Conservation (phyloP, 2,329 filamentous ascomycete genomes). For the Dendrostoma leiphaemia region DNA sequence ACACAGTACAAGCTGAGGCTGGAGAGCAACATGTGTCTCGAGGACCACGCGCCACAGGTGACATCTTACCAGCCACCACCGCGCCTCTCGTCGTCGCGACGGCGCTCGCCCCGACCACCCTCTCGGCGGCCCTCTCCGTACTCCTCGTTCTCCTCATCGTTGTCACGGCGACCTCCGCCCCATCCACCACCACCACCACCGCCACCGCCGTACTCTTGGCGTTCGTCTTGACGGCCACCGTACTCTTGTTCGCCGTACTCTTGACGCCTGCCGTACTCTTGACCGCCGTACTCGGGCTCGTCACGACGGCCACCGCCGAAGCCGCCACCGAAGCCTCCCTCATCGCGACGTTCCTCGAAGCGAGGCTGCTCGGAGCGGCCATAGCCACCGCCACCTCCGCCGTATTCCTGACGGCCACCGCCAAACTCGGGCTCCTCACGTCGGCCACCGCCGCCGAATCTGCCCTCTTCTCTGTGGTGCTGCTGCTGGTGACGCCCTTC, state of each 20-base stretch:
- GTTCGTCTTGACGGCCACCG: conserved; percentile 9
- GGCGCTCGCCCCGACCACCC: conserved; percentile 18
- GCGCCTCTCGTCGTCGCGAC: not conserved
- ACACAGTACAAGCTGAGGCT: no score
- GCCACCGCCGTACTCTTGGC: conserved; percentile 20
- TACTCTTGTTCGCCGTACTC: conserved; percentile 18
- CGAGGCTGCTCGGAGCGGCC: conserved; percentile 24
- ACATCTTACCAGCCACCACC: no score
- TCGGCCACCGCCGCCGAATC: conserved; percentile 13
- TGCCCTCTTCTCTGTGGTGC: conserved; percentile 11
- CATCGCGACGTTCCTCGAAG: conserved; percentile 13
- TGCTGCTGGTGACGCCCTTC: conserved; percentile 23
- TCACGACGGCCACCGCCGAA: conserved; percentile 24
- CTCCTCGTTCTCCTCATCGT: no score
- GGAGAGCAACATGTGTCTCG: no score
- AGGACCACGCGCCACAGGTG: no score
- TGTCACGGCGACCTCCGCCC: conserved; percentile 19
- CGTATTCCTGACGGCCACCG: conserved; percentile 17
- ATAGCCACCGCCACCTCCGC: conserved; percentile 15
- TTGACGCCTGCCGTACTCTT: conserved; percentile 16
- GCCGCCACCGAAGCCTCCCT: conserved; percentile 19
- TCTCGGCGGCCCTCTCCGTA: conserved; percentile 22
- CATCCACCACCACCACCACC: conserved; percentile 8
- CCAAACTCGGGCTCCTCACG: conserved; percentile 26
- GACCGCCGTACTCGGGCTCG: conserved; percentile 18